phyloP scores from a whole-genome alignment of 2,329 filamentous ascomycete genomes.

The Helotiales sp. region DNA sequence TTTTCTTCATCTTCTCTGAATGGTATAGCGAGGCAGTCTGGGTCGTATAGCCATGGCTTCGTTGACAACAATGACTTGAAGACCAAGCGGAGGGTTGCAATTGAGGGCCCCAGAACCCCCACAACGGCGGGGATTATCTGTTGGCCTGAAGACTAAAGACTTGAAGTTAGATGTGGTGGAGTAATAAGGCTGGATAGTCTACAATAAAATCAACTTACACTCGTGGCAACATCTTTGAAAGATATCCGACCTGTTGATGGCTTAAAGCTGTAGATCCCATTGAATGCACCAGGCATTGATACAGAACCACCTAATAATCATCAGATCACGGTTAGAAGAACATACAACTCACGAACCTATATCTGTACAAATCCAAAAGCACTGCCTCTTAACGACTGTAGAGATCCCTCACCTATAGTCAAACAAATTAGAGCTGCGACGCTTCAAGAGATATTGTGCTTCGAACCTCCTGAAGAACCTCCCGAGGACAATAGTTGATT shows the following conservation, averaged over 20 bases:
- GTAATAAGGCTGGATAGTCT: too few species aligned
- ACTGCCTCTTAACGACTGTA: constrained; percentile 25
- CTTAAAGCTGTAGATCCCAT: constrained; percentile 37
- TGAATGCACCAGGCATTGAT: constrained; percentile 36
- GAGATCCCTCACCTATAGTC: constrained; percentile 25
- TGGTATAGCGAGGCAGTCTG: constrained; percentile 59
- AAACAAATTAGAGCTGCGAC: neutral
- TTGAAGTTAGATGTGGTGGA: neutral
- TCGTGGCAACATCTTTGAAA: constrained; percentile 57
- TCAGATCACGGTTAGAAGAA: neutral
- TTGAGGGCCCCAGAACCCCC: constrained; percentile 58
- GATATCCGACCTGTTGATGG: constrained; percentile 37
- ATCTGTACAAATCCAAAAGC: constrained; percentile 28
- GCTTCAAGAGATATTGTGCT: neutral
- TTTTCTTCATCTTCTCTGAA: constrained; percentile 55
- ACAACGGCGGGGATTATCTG: constrained; percentile 59
- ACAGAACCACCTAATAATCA: constrained; percentile 15
- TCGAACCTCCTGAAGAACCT: constrained; percentile 56
- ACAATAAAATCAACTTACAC: too few species aligned
- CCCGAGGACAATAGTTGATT: constrained; percentile 58
- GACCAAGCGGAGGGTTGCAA: constrained; percentile 52
- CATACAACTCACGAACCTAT: constrained; percentile 20
- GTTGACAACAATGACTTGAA: constrained; percentile 54
- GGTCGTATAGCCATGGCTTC: constrained; percentile 65
- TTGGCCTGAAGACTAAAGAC: constrained; percentile 45